A percentile compares a stretch with the other conserved stretches of the same genome.
These are phyloP conservation scores for Pseudogymnoascus sp. DNA, from an alignment of 2,329 filamentous ascomycete genomes.

Conservation along the genomic window DNA sequence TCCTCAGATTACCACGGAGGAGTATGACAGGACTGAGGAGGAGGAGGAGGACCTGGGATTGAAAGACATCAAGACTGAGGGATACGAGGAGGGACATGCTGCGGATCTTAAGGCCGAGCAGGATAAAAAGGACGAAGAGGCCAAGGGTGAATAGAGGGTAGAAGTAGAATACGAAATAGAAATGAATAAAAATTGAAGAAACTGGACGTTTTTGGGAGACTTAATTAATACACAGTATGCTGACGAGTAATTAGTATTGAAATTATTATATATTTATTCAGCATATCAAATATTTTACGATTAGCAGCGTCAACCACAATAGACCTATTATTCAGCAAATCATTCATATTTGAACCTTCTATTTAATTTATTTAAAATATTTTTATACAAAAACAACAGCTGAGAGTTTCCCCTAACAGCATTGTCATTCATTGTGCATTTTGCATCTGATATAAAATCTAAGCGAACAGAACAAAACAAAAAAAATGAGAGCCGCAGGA, in stretches of 20 bases:
- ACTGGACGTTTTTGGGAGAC: too few species aligned
- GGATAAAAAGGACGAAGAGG: conserved; percentile 19
- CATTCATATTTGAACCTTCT: neutral
- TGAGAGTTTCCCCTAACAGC: neutral
- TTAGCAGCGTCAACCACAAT: too few species aligned
- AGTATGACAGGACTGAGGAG: conserved; percentile 80
- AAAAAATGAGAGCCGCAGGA: conserved; percentile 37
- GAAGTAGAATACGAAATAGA: neutral
- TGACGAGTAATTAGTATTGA: neutral
- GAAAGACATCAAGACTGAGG: conserved; percentile 85
- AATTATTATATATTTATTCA: neutral
- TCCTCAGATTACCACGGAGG: conserved; percentile 70
- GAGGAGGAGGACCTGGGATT: conserved; percentile 92
- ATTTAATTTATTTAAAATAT: neutral
- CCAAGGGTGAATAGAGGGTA: neutral
- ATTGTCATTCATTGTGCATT: neutral
- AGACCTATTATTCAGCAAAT: neutral
- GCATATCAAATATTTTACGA: neutral
- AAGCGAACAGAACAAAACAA: conserved; percentile 10
- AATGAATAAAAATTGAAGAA: neutral
- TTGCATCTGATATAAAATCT: neutral
- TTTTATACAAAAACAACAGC: too few species aligned
- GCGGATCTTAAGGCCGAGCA: conserved; percentile 24
- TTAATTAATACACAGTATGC: neutral
- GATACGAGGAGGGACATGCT: conserved; percentile 57